phyloP scores from a whole-genome alignment of 345 rosid species.

The Eucalyptus erythrocorys region DNA sequence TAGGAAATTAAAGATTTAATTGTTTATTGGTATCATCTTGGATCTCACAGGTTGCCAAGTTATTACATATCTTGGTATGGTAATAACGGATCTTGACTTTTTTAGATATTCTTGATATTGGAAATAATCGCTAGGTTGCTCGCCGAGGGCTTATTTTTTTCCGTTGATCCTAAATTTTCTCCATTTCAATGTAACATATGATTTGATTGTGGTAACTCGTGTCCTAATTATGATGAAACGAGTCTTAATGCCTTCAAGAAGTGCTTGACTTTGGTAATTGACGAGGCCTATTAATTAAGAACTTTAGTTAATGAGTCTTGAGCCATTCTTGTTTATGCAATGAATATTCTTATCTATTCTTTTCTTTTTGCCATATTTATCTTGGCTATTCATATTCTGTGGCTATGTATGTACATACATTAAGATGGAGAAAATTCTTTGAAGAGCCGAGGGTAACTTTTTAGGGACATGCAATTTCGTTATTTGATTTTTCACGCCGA shows the following conservation, averaged over 20 bases:
- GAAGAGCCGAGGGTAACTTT: neutral
- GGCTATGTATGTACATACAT: neutral
- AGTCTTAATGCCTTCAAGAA: neutral
- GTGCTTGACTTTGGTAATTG: neutral
- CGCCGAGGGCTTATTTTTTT: neutral
- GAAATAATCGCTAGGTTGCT: neutral
- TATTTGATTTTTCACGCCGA: neutral
- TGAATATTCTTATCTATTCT: neutral
- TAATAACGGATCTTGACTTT: neutral
- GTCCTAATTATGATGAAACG: neutral
- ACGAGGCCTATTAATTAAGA: neutral
- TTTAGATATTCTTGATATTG: neutral
- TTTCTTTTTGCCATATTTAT: neutral
- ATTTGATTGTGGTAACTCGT: neutral
- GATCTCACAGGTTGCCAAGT: neutral
- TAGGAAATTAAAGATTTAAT: neutral
- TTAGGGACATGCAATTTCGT: neutral
- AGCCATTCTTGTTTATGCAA: neutral
- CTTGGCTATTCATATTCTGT: accelerated
- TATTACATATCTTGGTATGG: neutral
- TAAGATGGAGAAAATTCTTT: neutral
- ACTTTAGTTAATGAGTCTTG: neutral
- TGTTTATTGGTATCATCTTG: neutral
- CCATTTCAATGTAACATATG: neutral
- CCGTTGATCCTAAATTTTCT: neutral